Evolutionary conservation across 495 filamentous ascomycete species (phyloP).

Genomic region (Penicillium arizonense): DNA sequence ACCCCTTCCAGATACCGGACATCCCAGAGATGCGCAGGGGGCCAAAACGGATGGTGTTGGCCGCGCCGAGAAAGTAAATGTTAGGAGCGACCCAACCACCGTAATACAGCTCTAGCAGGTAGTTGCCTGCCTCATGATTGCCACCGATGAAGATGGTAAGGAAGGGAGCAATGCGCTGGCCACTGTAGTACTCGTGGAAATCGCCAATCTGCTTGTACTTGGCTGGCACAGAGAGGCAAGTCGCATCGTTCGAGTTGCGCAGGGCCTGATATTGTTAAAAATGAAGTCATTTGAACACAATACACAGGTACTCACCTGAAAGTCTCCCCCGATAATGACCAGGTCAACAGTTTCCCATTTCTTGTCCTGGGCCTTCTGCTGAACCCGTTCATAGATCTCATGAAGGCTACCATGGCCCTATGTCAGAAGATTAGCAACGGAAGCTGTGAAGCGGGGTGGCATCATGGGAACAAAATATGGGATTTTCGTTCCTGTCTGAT

Average conservation of each 20-base stretch:
- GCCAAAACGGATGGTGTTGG: conserved; percentile 80
- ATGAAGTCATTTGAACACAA: background rate
- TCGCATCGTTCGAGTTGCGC: conserved; percentile 83
- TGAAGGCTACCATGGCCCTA: conserved; percentile 90
- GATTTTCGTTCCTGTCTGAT: background rate
- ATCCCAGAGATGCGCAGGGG: conserved; percentile 84
- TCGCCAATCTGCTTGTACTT: conserved; percentile 86
- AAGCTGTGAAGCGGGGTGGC: background rate
- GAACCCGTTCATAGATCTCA: conserved; percentile 80
- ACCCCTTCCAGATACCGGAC: conserved; percentile 89
- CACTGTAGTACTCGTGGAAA: conserved; percentile 91
- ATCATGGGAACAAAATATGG: background rate
- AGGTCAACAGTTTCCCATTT: conserved; percentile 77
- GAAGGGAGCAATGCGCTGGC: conserved; percentile 71
- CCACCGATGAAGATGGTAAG: conserved; percentile 90
- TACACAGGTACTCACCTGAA: conserved; percentile 57
- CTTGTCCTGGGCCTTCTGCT: conserved; percentile 57
- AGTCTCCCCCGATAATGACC: conserved; percentile 88
- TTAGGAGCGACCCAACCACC: conserved; percentile 96
- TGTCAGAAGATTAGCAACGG: conserved; percentile 10
- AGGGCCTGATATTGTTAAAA: conserved; percentile 58
- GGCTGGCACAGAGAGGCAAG: conserved; percentile 77
- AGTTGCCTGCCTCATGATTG: conserved; percentile 88
- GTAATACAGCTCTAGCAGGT: conserved; percentile 89
- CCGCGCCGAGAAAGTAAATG: conserved; percentile 93